Conservation (phyloP, 2,329 filamentous ascomycete species). For the Colletotrichum sp. region DNA sequence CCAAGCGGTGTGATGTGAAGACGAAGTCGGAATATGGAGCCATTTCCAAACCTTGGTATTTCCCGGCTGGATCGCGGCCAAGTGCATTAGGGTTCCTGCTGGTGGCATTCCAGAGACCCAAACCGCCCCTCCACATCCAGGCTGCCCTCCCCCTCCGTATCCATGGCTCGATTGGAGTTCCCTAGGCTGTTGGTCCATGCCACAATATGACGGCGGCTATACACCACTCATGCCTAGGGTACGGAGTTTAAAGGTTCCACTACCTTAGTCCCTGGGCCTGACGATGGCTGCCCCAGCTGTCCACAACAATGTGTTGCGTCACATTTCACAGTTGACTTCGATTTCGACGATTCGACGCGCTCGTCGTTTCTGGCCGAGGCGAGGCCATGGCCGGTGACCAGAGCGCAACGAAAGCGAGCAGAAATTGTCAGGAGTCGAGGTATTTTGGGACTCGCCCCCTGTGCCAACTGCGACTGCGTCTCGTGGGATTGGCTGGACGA, state of each 20-base stretch:
- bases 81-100: constrained; percentile 12
- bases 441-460: not conserved
- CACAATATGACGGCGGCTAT: constrained; percentile 7
- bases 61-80: not conserved
- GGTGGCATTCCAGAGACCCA: constrained; percentile 1
- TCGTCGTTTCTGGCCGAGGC: not conserved
- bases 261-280: constrained; percentile 1
- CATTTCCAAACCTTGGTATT: not conserved
- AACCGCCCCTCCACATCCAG: not conserved
- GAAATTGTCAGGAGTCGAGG: not conserved
- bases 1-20: constrained; percentile 7
- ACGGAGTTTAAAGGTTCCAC: not conserved
- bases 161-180: not conserved
- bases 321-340: not conserved
- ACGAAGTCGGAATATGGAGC: not conserved
- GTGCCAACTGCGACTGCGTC: not conserved
- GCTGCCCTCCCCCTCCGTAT: not conserved
- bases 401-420: not conserved
- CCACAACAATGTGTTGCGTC: not conserved
- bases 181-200: constrained; percentile 2
- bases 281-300: not conserved
- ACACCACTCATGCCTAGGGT: not conserved
- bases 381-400: not conserved
- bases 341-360: not conserved
- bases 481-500: not conserved